Conservation (phyloP, 768 basidiomycete genomes). For the Lentinula boryana region DNA sequence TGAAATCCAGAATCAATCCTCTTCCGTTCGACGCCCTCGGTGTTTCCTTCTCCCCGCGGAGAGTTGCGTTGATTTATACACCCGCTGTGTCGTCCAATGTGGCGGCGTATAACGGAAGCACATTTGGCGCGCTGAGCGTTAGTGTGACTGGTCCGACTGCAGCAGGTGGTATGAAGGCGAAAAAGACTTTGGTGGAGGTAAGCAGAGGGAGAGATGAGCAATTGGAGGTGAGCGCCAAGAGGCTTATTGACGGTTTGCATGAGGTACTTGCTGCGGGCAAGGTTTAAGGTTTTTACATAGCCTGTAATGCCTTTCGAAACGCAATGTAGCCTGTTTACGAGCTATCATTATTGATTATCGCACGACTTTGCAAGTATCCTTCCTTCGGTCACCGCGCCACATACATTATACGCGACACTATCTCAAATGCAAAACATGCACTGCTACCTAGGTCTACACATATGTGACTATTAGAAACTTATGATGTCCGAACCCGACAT, state of each 20-base stretch:
- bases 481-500: background rate
- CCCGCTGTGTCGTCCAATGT: constrained; percentile 3
- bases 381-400: no score
- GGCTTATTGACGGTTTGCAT: constrained; percentile 42
- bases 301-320: background rate
- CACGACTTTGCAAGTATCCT: background rate
- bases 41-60: constrained; percentile 37
- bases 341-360: no score
- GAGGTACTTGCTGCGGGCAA: constrained; percentile 26
- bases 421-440: background rate
- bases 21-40: constrained; percentile 32
- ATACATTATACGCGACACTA: background rate
- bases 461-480: background rate
- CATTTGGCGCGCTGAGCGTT: constrained; percentile 1
- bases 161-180: constrained; percentile 18
- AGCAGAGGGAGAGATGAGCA: constrained; percentile 44
- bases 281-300: background rate
- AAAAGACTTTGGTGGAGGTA: constrained; percentile 52
- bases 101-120: constrained; percentile 5
- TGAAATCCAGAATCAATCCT: constrained; percentile 12
- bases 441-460: no score
- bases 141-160: constrained; percentile 4
- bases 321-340: background rate
- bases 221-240: constrained; percentile 50
- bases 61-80: constrained; percentile 31